Percentiles rank a stretch among this genome's conserved stretches.
Conservation (phyloP, 2,329 filamentous ascomycete genomes). For the Aspergillus ustus region DNA sequence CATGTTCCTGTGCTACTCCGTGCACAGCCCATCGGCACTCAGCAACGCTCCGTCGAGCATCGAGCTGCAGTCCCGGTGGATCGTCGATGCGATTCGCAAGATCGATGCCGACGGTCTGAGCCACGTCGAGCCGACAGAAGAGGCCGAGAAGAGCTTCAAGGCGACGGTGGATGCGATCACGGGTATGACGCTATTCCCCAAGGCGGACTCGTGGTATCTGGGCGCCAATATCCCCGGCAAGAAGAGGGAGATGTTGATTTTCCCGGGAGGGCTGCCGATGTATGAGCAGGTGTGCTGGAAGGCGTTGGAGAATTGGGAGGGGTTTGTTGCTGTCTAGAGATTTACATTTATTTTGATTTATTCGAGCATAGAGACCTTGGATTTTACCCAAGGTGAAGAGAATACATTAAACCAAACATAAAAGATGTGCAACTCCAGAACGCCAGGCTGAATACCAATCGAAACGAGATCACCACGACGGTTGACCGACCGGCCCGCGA, state of each 20-base stretch:
- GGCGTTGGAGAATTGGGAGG: conserved; percentile 13
- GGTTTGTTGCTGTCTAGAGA: neutral
- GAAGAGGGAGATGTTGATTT: conserved; percentile 18
- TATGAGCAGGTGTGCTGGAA: conserved; percentile 6
- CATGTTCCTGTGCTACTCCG: conserved; percentile 59
- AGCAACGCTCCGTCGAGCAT: conserved; percentile 59
- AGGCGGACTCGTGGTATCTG: conserved; percentile 36
- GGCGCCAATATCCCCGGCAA: conserved; percentile 32
- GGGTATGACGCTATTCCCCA: conserved; percentile 56
- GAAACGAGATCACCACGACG: neutral
- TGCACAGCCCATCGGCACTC: conserved; percentile 61
- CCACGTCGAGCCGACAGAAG: conserved; percentile 56
- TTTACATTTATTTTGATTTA: too few relatives aligned
- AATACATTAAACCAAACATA: too few relatives aligned
- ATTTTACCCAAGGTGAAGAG: too few relatives aligned
- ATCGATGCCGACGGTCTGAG: conserved; percentile 53
- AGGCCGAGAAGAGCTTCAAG: conserved; percentile 57
- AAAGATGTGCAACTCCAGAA: too few relatives aligned
- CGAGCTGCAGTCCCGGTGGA: conserved; percentile 63
- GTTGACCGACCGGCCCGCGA: neutral
- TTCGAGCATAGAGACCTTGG: too few relatives aligned
- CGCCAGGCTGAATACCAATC: neutral
- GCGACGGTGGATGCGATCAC: conserved; percentile 51
- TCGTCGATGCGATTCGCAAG: conserved; percentile 56
- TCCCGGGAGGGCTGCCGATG: conserved; percentile 12